These are phyloP conservation scores for Cutaneotrichosporon curvatum DNA, from an alignment of 1,284 basidiomycete genomes.

Conservation along the genomic window DNA sequence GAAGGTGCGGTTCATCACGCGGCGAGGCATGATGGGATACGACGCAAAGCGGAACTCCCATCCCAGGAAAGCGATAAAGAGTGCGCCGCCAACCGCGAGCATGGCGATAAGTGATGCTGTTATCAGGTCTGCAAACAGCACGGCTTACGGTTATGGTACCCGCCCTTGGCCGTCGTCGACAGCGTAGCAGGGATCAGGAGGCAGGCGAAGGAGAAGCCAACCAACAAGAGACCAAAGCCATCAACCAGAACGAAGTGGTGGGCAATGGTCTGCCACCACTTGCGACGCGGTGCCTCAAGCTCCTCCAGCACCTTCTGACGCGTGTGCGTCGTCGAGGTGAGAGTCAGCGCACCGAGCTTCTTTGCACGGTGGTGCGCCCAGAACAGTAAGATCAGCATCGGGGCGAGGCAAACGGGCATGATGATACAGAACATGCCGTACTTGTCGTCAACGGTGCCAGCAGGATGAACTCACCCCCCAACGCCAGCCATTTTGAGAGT, in stretches of 20 bases:
- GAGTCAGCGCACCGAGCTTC: constrained; percentile 30
- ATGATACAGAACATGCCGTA: constrained; percentile 46
- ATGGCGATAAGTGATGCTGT: constrained; percentile 46
- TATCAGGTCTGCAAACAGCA: too few relatives aligned
- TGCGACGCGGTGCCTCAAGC: constrained; percentile 1
- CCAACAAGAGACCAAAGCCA: constrained; percentile 41
- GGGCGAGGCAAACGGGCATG: constrained; percentile 26
- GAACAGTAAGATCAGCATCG: constrained; percentile 52
- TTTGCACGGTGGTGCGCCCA: constrained; percentile 41
- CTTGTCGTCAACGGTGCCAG: too few relatives aligned
- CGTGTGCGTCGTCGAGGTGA: constrained; percentile 34
- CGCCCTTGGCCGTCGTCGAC: constrained; percentile 29
- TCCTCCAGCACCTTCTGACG: constrained; percentile 9
- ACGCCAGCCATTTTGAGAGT: constrained; percentile 53
- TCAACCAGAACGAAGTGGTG: constrained; percentile 39
- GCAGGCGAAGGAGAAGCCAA: constrained; percentile 41
- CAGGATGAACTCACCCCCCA: too few relatives aligned
- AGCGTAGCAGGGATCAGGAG: constrained; percentile 46
- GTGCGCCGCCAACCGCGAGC: constrained; percentile 42
- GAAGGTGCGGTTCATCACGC: constrained; percentile 46
- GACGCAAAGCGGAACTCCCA: constrained; percentile 44
- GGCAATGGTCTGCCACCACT: constrained; percentile 15
- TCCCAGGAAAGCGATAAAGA: constrained; percentile 39
- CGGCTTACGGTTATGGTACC: constrained; percentile 32
- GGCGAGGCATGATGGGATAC: constrained; percentile 44